Percentiles rank a stretch among this genome's conserved stretches.
Evolutionary conservation across 148 eudicot genomes (phyloP).

Genomic region (Polygonum aviculare): DNA sequence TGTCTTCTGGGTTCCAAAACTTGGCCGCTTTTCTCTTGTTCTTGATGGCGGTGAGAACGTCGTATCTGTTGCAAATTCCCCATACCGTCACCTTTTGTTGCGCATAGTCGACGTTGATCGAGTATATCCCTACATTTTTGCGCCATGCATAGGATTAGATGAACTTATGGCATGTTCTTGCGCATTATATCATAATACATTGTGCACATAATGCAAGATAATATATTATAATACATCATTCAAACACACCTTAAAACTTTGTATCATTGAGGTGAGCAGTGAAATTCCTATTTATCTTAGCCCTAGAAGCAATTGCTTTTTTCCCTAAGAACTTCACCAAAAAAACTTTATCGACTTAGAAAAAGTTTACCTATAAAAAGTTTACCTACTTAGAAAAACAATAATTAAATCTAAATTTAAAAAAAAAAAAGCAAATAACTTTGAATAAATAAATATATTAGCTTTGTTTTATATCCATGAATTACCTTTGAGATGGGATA

Average conservation of each 20-base stretch:
- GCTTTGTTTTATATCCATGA: background rate
- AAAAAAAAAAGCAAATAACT: background rate
- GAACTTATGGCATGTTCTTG: no score
- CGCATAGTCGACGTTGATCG: constrained; percentile 55
- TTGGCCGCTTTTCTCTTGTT: constrained; percentile 70
- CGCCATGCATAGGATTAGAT: background rate
- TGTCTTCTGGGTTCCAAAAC: constrained; percentile 65
- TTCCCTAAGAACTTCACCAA: no score
- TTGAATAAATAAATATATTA: background rate
- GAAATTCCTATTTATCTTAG: no score
- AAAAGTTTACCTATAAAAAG: background rate
- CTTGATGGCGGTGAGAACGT: constrained; percentile 50
- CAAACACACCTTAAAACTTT: no score
- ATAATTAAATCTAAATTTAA: background rate
- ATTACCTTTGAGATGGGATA: constrained; percentile 66
- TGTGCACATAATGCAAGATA: background rate
- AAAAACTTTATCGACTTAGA: no score
- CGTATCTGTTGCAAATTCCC: constrained; percentile 94
- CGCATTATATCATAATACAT: no score
- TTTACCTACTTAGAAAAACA: background rate
- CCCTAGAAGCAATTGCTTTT: no score
- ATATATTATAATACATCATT: no score
- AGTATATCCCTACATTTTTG: constrained; percentile 67
- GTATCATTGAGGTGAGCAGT: no score
- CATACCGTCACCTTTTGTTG: constrained; percentile 90